These are phyloP conservation scores for Ustilago sp. DNA, from an alignment of 1,284 basidiomycete species.

Conservation along the genomic window DNA sequence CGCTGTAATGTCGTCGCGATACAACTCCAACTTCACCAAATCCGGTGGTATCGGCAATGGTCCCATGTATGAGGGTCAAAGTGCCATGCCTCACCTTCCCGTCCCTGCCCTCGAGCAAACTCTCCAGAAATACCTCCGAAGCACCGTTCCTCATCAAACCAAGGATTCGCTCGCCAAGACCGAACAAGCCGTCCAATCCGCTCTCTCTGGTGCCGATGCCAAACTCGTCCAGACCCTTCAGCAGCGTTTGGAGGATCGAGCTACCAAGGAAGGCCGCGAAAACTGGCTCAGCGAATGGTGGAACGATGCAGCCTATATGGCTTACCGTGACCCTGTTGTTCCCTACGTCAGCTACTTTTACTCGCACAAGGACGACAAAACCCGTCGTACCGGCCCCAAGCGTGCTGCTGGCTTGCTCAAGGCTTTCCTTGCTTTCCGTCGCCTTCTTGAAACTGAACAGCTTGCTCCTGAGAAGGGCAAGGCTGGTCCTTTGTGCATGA, in stretches of 20 bases:
- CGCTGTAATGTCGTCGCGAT: constrained; percentile 44
- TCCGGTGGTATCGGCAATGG: constrained; percentile 45
- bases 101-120: constrained; percentile 67
- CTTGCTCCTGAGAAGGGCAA: constrained; percentile 92
- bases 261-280: constrained; percentile 72
- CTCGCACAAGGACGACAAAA: constrained; percentile 78
- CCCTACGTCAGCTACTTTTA: constrained; percentile 97
- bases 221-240: constrained; percentile 83
- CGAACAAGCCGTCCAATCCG: constrained; percentile 72
- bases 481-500: constrained; percentile 87
- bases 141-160: constrained; percentile 61
- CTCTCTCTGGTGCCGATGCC: constrained; percentile 77
- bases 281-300: constrained; percentile 98
- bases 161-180: constrained; percentile 54
- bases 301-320: constrained; percentile 84
- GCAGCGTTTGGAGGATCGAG: constrained; percentile 80
- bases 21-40: constrained; percentile 43
- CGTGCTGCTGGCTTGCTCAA: constrained; percentile 66
- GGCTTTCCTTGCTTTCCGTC: constrained; percentile 66
- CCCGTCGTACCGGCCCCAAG: constrained; percentile 52
- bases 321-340: constrained; percentile 83
- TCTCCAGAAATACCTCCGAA: constrained; percentile 62
- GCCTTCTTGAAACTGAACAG: constrained; percentile 71
- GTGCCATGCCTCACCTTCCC: constrained; percentile 64
- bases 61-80: constrained; percentile 63